Conservation (phyloP, 805 yeast genomes). For the Lachancea mirantina region DNA sequence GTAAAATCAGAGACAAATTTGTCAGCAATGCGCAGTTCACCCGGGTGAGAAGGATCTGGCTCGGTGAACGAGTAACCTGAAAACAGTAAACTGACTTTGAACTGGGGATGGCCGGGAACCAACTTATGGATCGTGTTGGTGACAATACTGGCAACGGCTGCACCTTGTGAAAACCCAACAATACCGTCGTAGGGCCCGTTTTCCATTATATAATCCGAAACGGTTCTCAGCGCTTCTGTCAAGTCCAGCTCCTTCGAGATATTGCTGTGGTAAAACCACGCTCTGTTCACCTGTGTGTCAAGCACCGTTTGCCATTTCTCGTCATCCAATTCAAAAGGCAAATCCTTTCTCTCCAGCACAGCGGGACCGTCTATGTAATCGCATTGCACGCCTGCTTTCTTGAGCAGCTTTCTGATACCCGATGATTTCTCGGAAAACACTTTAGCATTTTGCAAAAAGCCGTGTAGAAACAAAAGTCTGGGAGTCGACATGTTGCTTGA, state of each 20-base stretch:
- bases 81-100: slow-evolving; percentile 71
- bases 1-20: slow-evolving; percentile 31
- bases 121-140: slow-evolving; percentile 51
- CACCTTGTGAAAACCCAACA: slow-evolving; percentile 92
- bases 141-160: slow-evolving; percentile 72
- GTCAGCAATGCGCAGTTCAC: slow-evolving; percentile 32
- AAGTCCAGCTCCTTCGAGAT: slow-evolving; percentile 42
- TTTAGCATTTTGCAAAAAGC: slow-evolving; percentile 79
- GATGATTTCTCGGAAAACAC: slow-evolving; percentile 84
- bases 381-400: slow-evolving; percentile 57
- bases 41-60: slow-evolving; percentile 30
- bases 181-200: slow-evolving; percentile 85
- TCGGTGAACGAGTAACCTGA: slow-evolving; percentile 56
- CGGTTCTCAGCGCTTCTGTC: slow-evolving; percentile 43
- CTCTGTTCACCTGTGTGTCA: slow-evolving; percentile 41
- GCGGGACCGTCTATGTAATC: slow-evolving; percentile 78
- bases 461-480: slow-evolving; percentile 80
- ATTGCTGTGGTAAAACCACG: slow-evolving; percentile 71
- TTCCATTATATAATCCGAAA: slow-evolving; percentile 43
- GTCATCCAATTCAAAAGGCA: slow-evolving; percentile 61
- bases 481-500: slow-evolving; percentile 21
- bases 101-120: slow-evolving; percentile 38
- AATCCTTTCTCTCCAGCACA: slow-evolving; percentile 54
- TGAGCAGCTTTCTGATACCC: slow-evolving; percentile 73
- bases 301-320: slow-evolving; percentile 43